Conservation (phyloP, 2,329 filamentous ascomycete genomes). For the Ceratocystis destructans region DNA sequence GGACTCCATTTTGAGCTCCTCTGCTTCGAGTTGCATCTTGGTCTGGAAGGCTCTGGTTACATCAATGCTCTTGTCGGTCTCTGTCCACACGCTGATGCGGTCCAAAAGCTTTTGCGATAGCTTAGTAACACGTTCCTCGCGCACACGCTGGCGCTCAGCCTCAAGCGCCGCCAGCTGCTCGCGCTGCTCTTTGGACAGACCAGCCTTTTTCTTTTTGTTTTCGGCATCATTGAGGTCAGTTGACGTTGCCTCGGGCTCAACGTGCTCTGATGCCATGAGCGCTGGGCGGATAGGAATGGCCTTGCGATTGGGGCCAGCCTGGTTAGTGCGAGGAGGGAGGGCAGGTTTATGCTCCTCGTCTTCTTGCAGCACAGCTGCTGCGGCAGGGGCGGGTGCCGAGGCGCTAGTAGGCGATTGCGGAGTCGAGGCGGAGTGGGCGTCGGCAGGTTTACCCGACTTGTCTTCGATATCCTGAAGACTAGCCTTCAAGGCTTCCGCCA, state of each 20-base stretch:
- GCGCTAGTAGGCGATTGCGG: constrained; percentile 24
- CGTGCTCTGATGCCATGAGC: constrained; percentile 69
- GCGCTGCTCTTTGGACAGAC: constrained; percentile 77
- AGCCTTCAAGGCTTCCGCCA: constrained; percentile 42
- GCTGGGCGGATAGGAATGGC: constrained; percentile 67
- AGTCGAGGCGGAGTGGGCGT: constrained; percentile 20
- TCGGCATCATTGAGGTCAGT: constrained; percentile 49
- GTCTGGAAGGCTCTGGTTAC: constrained; percentile 83
- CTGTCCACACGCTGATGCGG: constrained; percentile 86
- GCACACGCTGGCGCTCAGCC: constrained; percentile 65
- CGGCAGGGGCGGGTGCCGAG: constrained; percentile 29
- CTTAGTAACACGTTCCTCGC: constrained; percentile 79
- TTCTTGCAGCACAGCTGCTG: neutral
- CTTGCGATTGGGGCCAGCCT: constrained; percentile 28
- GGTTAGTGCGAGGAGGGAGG: constrained; percentile 8
- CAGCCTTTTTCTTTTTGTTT: constrained; percentile 72
- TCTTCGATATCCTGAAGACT: constrained; percentile 34
- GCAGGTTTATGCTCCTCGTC: neutral
- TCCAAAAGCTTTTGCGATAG: constrained; percentile 76
- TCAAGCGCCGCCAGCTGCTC: constrained; percentile 86
- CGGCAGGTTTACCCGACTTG: constrained; percentile 18
- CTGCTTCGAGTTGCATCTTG: constrained; percentile 87
- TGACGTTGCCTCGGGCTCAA: constrained; percentile 51
- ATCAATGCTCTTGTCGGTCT: constrained; percentile 78
- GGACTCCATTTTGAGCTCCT: constrained; percentile 98